Base-by-base conservation (phyloP, 352 stramenopile genomes). In the Thraustotheca clavata region DNA sequence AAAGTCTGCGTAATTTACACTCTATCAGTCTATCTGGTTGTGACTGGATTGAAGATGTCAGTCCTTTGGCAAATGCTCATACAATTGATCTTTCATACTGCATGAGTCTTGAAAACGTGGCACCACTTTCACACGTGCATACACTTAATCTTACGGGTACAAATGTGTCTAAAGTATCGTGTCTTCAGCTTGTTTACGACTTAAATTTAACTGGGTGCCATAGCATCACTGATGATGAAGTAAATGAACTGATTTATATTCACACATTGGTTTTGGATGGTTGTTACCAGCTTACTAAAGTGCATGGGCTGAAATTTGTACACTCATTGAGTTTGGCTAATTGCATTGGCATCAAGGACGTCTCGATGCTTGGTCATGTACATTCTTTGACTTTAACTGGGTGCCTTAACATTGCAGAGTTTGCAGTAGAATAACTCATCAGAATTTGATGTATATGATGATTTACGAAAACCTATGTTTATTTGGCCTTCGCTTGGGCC, bases 141-240 rank as follows among this genome's bases (percentile, higher is more conserved):
- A 76, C 83, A 36, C 68, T 88, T 47, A 86, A 86, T 62, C 65
- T 88, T 4, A 71, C 74, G n/a, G 79, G 76, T 16, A 61, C 52
- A 27, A 20, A 39, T 18, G 32, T 87, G 1, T 70, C 47, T 36
- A 71, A 82, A 22, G 77, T 87, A 7, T 73, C 67, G 14, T 52
- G 68, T 50, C 71, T 90, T 0, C 59, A 49, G 22, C 59, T 62
- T 26, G 79, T 90, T 9, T 49, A 81, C 24, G 74, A 83, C 34
- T 67, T 88, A 47, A 87, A 86, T 62, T 62, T 88, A 4, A 71
- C 73, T 27, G 77, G 74, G n/a, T 87, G 80, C 48, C 77, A 77
- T 11, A 63, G 73, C 43, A 22, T 87, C 4, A 69, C 40, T 35
- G 74, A 86, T 29, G 54, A 62, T 29, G 72, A 83, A 46, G 79